Evolutionary conservation across 768 basidiomycete species (phyloP).

Genomic region (Suillus cothurnatus): DNA sequence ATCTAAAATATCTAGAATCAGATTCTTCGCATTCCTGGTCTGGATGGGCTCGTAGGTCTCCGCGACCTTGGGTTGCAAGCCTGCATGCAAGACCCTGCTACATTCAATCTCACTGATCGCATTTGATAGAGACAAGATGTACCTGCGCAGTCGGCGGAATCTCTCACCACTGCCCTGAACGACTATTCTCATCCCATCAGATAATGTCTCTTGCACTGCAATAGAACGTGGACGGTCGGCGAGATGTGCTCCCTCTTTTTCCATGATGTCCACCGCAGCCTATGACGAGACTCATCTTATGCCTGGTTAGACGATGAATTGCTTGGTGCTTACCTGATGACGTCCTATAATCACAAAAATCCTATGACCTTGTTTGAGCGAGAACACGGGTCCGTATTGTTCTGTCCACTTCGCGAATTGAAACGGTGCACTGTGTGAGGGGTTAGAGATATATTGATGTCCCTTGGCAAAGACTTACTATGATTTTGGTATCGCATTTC

Average conservation of each 20-base stretch:
- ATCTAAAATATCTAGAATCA: too few relatives aligned
- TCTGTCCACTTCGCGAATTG: conserved; percentile 58
- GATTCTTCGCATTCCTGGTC: too few relatives aligned
- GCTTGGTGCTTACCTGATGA: conserved; percentile 14
- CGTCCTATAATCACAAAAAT: conserved; percentile 26
- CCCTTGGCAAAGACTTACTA: conserved; percentile 24
- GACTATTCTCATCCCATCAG: conserved; percentile 35
- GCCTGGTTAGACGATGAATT: neutral
- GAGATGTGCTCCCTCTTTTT: conserved; percentile 38
- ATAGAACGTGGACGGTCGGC: conserved; percentile 39
- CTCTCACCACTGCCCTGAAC: conserved; percentile 28
- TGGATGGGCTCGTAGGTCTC: too few relatives aligned
- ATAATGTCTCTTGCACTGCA: conserved; percentile 37
- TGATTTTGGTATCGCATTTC: conserved; percentile 19
- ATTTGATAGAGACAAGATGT: neutral
- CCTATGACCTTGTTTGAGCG: conserved; percentile 46
- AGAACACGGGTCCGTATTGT: conserved; percentile 61
- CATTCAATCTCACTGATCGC: too few relatives aligned
- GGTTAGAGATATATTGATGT: neutral
- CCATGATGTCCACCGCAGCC: conserved; percentile 43
- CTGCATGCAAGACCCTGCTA: too few relatives aligned
- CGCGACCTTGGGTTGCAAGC: too few relatives aligned
- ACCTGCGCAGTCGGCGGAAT: conserved; percentile 24
- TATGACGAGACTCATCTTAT: conserved; percentile 24
- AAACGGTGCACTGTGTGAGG: conserved; percentile 9